These are phyloP conservation scores for Trichoderma arundinaceum DNA, from an alignment of 2,329 filamentous ascomycete genomes.

Conservation along the genomic window DNA sequence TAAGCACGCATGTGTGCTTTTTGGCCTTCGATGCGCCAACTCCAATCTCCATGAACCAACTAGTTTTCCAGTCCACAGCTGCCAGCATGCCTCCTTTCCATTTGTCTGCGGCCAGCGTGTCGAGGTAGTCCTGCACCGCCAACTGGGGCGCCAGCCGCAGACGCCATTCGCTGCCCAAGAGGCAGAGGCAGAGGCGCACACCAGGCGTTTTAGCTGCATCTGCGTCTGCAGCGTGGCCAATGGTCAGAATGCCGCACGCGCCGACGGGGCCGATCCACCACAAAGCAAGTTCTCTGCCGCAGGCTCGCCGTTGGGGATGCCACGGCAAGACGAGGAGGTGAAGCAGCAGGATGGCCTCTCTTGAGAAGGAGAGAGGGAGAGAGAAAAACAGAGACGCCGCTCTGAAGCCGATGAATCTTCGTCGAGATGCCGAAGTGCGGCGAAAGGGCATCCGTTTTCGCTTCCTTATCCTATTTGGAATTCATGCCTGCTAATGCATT, in stretches of 20 bases:
- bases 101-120: slow-evolving; percentile 8
- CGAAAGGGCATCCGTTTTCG: too few relatives aligned
- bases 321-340: neutral
- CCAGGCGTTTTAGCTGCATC: slow-evolving; percentile 12
- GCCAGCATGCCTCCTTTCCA: neutral
- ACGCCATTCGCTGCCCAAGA: slow-evolving; percentile 7
- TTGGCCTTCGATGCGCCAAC: slow-evolving; percentile 1
- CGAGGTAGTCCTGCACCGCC: slow-evolving; percentile 3
- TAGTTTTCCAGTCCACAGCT: neutral
- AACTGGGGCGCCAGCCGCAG: slow-evolving; percentile 12
- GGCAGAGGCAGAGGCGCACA: slow-evolving; percentile 11
- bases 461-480: neutral
- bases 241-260: slow-evolving; percentile 5
- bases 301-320: neutral
- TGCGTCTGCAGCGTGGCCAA: slow-evolving; percentile 11
- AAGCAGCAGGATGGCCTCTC: neutral
- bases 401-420: too few relatives aligned
- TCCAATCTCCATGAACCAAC: neutral
- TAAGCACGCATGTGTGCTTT: slow-evolving; percentile 4
- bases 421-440: too few relatives aligned
- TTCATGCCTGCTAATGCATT: neutral
- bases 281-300: neutral
- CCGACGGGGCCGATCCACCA: slow-evolving; percentile 14
- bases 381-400: neutral
- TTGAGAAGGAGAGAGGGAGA: neutral